Conservation (phyloP, 1,284 basidiomycete species). For the Pseudozyma hubeiensis region DNA sequence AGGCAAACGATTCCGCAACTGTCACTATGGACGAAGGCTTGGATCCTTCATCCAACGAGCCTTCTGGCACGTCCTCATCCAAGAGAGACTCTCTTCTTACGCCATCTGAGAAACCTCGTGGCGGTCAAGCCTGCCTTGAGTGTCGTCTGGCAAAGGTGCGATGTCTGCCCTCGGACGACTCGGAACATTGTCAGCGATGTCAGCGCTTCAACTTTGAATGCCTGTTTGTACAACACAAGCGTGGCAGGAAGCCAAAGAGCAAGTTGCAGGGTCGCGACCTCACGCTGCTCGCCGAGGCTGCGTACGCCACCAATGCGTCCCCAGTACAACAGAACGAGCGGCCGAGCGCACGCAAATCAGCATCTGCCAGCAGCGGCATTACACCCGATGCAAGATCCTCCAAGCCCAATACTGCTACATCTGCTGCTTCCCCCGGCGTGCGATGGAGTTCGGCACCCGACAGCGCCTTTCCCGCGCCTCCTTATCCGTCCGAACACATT, state of each 20-base stretch:
- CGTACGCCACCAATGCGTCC: conserved; percentile 41
- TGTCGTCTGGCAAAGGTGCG: conserved; percentile 49
- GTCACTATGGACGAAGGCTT: not conserved
- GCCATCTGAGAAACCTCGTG: conserved; percentile 44
- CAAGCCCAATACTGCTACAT: conserved; percentile 4
- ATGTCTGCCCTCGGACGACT: conserved; percentile 37
- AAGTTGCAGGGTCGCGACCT: conserved; percentile 50
- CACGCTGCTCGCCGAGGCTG: conserved; percentile 45
- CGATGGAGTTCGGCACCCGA: conserved; percentile 46
- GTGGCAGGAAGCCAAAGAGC: conserved; percentile 51
- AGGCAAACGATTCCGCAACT: conserved; percentile 1
- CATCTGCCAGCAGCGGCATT: conserved; percentile 11
- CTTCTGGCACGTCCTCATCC: conserved; percentile 4
- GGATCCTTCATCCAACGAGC: conserved; percentile 7
- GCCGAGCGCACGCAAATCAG: conserved; percentile 26
- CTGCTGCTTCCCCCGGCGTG: conserved; percentile 37
- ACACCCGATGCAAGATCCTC: conserved; percentile 4
- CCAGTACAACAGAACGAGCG: conserved; percentile 14
- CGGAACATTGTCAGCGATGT: conserved; percentile 46
- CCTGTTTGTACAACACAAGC: conserved; percentile 51
- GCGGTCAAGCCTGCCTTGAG: conserved; percentile 52
- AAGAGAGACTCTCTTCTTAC: conserved; percentile 21
- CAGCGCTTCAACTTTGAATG: conserved; percentile 50
- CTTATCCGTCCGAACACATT: conserved; percentile 5
- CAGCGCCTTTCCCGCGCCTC: conserved; percentile 23